These are phyloP conservation scores for Aspergillus puulaauensis DNA, from an alignment of 2,329 filamentous ascomycete genomes.

Conservation along the genomic window DNA sequence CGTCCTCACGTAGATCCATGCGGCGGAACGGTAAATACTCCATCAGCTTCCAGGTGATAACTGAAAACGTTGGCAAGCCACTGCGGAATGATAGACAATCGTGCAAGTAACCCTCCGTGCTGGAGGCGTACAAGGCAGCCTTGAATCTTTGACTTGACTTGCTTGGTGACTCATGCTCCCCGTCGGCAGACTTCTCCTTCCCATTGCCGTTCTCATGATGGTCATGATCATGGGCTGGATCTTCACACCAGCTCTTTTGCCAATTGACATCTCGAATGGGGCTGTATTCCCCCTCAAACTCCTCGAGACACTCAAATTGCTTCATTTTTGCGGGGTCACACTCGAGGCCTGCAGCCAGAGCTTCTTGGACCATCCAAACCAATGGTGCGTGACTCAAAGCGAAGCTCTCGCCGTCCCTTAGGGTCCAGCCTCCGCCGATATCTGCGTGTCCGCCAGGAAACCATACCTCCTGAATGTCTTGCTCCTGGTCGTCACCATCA, in stretches of 20 bases:
- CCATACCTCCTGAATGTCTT: slow-evolving; percentile 74
- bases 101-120: slow-evolving; percentile 58
- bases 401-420: slow-evolving; percentile 30
- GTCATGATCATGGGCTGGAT: slow-evolving; percentile 16
- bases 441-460: slow-evolving; percentile 79
- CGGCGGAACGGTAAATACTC: slow-evolving; percentile 78
- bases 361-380: slow-evolving; percentile 69
- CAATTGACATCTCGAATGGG: slow-evolving; percentile 30
- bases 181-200: slow-evolving; percentile 7
- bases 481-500: slow-evolving; percentile 42
- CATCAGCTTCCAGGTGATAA: slow-evolving; percentile 73
- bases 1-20: slow-evolving; percentile 73
- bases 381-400: slow-evolving; percentile 31
- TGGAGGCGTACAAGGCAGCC: slow-evolving; percentile 58
- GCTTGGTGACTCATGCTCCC: slow-evolving; percentile 23
- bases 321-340: slow-evolving; percentile 55
- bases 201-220: slow-evolving; percentile 5
- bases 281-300: slow-evolving; percentile 35
- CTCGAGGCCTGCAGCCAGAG: slow-evolving; percentile 61
- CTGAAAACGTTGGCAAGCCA: slow-evolving; percentile 56
- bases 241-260: slow-evolving; percentile 14
- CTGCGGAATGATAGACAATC: slow-evolving; percentile 68
- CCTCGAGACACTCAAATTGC: slow-evolving; percentile 63
- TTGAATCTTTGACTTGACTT: slow-evolving; percentile 51
- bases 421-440: slow-evolving; percentile 73